Percentiles rank a stretch among this genome's conserved stretches.
phyloP scores from a whole-genome alignment of 768 basidiomycete species.

The Agrocybe pediades region DNA sequence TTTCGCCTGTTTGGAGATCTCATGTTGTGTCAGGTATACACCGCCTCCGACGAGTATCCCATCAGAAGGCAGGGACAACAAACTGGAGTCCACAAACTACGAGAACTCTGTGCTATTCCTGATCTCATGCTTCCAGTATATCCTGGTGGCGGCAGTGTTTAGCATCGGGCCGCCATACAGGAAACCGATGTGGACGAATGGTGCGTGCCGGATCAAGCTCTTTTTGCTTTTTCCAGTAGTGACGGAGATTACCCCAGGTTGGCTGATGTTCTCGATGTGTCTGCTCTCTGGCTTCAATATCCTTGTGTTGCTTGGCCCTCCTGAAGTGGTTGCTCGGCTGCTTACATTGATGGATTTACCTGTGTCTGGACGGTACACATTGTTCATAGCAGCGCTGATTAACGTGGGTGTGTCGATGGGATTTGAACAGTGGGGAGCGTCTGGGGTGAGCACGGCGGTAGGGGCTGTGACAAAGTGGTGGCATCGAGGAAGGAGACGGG shows the following conservation, averaged over 20 bases:
- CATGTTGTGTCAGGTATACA: conserved; percentile 60
- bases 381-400: conserved; percentile 65
- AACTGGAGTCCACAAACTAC: conserved; percentile 82
- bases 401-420: conserved; percentile 74
- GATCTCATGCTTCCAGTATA: conserved; percentile 98
- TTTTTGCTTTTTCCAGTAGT: neutral
- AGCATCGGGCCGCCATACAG: conserved; percentile 98
- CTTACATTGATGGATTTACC: conserved; percentile 83
- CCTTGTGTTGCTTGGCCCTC: conserved; percentile 75
- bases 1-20: neutral
- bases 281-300: conserved; percentile 73
- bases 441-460: conserved; percentile 54
- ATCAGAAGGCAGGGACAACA: conserved; percentile 54
- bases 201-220: conserved; percentile 50
- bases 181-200: conserved; percentile 93
- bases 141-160: conserved; percentile 95
- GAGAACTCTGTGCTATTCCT: conserved; percentile 94
- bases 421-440: conserved; percentile 80
- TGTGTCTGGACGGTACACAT: conserved; percentile 60
- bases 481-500: conserved; percentile 47
- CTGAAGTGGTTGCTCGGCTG: conserved; percentile 54
- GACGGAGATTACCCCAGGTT: conserved; percentile 45
- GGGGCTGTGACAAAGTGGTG: conserved; percentile 46
- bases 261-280: conserved; percentile 79
- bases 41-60: conserved; percentile 56